Evolutionary conservation across 2,329 filamentous ascomycete species (phyloP).

Genomic region (Trichophyton simii): DNA sequence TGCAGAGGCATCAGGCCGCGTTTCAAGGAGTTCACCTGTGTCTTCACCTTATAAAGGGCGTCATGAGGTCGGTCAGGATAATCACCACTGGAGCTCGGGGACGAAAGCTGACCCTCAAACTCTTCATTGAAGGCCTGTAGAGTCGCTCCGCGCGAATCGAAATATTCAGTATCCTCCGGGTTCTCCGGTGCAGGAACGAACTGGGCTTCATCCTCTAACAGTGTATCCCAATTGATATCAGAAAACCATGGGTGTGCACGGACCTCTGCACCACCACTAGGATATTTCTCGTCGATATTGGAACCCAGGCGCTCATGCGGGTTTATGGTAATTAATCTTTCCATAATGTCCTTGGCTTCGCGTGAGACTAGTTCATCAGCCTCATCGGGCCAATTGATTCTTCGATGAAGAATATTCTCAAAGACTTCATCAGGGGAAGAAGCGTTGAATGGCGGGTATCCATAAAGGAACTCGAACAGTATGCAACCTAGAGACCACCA

Average conservation of each 20-base stretch:
- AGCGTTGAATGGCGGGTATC: slow-evolving; percentile 87
- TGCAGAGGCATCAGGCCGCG: slow-evolving; percentile 88
- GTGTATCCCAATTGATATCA: slow-evolving; percentile 74
- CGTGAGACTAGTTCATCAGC: slow-evolving; percentile 65
- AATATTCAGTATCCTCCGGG: slow-evolving; percentile 95
- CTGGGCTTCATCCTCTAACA: slow-evolving; percentile 90
- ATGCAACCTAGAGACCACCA: slow-evolving; percentile 99
- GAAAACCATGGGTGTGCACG: slow-evolving; percentile 79
- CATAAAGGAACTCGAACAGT: slow-evolving; percentile 89
- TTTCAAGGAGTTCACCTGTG: slow-evolving; percentile 77
- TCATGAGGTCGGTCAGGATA: slow-evolving; percentile 88
- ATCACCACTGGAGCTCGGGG: slow-evolving; percentile 58
- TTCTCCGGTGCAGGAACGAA: slow-evolving; percentile 90
- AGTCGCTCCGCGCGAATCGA: slow-evolving; percentile 81
- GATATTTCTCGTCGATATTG: slow-evolving; percentile 69
- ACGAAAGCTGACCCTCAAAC: slow-evolving; percentile 75
- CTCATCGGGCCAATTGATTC: slow-evolving; percentile 85
- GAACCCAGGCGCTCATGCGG: slow-evolving; percentile 71
- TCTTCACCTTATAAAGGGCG: slow-evolving; percentile 76
- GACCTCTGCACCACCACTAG: slow-evolving; percentile 81
- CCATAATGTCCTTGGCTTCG: slow-evolving; percentile 89
- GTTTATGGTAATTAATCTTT: slow-evolving; percentile 75
- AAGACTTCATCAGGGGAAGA: slow-evolving; percentile 85
- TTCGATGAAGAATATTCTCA: slow-evolving; percentile 82
- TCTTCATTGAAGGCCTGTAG: slow-evolving; percentile 88